Conservation (phyloP, 805 yeast genomes). For the Metschnikowia kofuensis region DNA sequence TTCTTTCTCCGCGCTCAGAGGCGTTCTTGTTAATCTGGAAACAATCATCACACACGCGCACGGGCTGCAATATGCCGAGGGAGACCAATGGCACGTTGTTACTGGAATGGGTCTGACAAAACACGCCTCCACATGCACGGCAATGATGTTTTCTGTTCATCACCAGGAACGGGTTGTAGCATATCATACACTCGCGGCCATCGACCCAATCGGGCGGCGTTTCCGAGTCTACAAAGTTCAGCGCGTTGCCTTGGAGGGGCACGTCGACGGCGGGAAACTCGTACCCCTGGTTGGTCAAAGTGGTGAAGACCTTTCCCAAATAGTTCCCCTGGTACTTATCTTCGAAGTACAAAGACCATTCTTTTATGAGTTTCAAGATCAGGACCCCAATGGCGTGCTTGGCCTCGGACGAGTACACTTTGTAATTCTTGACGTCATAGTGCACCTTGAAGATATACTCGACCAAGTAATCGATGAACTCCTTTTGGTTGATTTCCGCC, state of each 20-base stretch:
- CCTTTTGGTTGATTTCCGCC: slow-evolving; percentile 73
- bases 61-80: slow-evolving; percentile 83
- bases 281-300: slow-evolving; percentile 59
- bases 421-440: slow-evolving; percentile 30
- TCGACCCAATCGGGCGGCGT: slow-evolving; percentile 99
- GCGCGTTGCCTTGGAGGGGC: slow-evolving; percentile 26
- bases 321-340: slow-evolving; percentile 63
- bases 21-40: slow-evolving; percentile 54
- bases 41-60: slow-evolving; percentile 92
- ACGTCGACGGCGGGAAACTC: slow-evolving; percentile 54
- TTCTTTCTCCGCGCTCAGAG: slow-evolving; percentile 24
- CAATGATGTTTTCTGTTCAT: slow-evolving; percentile 94
- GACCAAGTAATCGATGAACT: slow-evolving; percentile 80
- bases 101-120: slow-evolving; percentile 80
- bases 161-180: slow-evolving; percentile 75
- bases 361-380: slow-evolving; percentile 63
- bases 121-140: slow-evolving; percentile 95
- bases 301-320: slow-evolving; percentile 59
- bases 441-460: slow-evolving; percentile 38
- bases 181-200: slow-evolving; percentile 91
- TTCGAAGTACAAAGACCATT: slow-evolving; percentile 74
- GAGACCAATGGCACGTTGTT: slow-evolving; percentile 70
- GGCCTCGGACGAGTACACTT: slow-evolving; percentile 21
- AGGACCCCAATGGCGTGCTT: slow-evolving; percentile 49
- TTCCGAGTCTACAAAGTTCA: slow-evolving; percentile 71